These are phyloP conservation scores for Malassezia yamatoensis DNA, from an alignment of 1,284 basidiomycete species.

Conservation along the genomic window DNA sequence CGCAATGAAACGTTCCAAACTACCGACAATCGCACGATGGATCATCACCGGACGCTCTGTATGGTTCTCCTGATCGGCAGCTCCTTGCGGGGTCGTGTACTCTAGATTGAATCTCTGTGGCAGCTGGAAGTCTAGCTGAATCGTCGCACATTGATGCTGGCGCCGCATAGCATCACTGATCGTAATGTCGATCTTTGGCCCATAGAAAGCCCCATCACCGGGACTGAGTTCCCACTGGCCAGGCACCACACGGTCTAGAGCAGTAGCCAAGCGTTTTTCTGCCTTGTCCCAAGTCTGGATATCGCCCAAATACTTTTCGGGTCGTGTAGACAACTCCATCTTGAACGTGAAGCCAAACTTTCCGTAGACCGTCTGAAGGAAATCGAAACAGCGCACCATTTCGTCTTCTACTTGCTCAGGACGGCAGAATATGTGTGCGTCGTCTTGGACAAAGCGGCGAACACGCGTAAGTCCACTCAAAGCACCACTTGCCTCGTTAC, in stretches of 20 bases:
- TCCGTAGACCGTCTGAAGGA: constrained; percentile 79
- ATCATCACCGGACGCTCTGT: constrained; percentile 88
- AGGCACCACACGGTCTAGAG: constrained; percentile 75
- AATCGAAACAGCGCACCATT: constrained; percentile 78
- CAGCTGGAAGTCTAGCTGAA: constrained; percentile 97
- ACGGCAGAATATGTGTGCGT: constrained; percentile 95
- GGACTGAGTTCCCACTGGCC: constrained; percentile 90
- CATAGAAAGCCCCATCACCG: constrained; percentile 73
- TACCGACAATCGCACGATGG: constrained; percentile 91
- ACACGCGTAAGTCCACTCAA: constrained; percentile 88
- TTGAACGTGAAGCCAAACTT: constrained; percentile 96
- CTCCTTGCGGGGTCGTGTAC: constrained; percentile 58
- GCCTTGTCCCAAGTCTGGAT: constrained; percentile 82
- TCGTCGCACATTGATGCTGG: constrained; percentile 89
- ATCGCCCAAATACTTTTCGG: constrained; percentile 84
- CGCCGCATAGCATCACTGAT: constrained; percentile 85
- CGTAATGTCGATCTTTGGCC: constrained; percentile 81
- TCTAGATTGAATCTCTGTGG: constrained; percentile 95
- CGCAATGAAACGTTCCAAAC: constrained; percentile 88
- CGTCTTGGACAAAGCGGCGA: constrained; percentile 90
- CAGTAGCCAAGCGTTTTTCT: constrained; percentile 75
- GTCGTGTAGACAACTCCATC: constrained; percentile 88
- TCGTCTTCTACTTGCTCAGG: constrained; percentile 82
- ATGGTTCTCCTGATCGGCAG: constrained; percentile 49
- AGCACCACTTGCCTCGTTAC: constrained; percentile 93